Evolutionary conservation across 768 basidiomycete species (phyloP).

Genomic region (Psilocybe tampanensis): DNA sequence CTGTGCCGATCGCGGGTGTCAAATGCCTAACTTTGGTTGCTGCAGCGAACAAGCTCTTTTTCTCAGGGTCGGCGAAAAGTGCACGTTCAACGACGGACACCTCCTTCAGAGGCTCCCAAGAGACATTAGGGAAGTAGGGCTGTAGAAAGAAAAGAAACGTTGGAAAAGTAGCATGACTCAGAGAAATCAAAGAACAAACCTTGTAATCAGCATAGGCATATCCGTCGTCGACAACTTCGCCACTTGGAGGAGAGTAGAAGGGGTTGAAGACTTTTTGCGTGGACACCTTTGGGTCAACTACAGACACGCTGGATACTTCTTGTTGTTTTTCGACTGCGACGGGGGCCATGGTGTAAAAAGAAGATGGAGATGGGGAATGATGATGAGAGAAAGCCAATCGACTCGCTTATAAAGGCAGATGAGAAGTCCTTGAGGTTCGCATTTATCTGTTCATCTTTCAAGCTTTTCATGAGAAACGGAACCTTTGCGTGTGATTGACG

Average conservation of each 20-base stretch:
- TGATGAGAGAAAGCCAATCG: background rate
- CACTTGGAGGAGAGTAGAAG: conserved; percentile 66
- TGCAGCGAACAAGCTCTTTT: conserved; percentile 63
- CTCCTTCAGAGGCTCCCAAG: conserved; percentile 66
- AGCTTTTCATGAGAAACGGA: conserved; percentile 20
- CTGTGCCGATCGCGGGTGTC: conserved; percentile 76
- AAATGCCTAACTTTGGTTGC: conserved; percentile 69
- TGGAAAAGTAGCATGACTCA: background rate
- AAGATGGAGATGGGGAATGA: background rate
- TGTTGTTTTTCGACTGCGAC: conserved; percentile 40
- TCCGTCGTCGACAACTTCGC: conserved; percentile 47
- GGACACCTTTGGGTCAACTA: conserved; percentile 14
- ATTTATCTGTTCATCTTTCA: background rate
- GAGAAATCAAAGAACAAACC: conserved; percentile 32
- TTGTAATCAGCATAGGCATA: conserved; percentile 65
- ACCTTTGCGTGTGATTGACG: conserved; percentile 22
- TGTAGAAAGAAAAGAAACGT: conserved; percentile 24
- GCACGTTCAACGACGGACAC: conserved; percentile 67
- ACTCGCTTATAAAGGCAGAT: background rate
- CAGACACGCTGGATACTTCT: conserved; percentile 6
- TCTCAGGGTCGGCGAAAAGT: conserved; percentile 67
- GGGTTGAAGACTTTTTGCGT: conserved; percentile 50
- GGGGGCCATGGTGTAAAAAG: conserved; percentile 40
- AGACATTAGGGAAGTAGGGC: conserved; percentile 65
- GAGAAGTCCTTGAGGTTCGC: background rate